Evolutionary conservation across 2,329 filamentous ascomycete genomes (phyloP).

Genomic region (Hypoxylon sp.): DNA sequence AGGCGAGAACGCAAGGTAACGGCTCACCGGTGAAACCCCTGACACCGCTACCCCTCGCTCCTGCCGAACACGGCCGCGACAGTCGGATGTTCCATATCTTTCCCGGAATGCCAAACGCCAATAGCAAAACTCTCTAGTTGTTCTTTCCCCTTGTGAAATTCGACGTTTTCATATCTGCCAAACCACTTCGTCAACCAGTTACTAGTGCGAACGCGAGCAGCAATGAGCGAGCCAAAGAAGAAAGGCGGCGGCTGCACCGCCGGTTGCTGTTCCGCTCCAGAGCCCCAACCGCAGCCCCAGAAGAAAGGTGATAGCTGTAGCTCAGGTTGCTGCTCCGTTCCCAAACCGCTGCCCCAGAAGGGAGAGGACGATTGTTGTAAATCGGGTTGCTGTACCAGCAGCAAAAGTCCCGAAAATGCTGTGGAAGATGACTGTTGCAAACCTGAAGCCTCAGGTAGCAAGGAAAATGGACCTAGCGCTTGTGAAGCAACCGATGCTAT

Average conservation of each 20-base stretch:
- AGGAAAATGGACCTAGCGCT: neutral
- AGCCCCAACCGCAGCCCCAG: neutral
- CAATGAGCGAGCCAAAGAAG: constrained; percentile 34
- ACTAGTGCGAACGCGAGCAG: neutral
- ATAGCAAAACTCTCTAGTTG: neutral
- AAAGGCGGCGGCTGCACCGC: constrained; percentile 24
- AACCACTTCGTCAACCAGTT: neutral
- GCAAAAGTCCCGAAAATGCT: neutral
- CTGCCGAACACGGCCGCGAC: constrained; percentile 19
- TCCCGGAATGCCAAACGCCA: neutral
- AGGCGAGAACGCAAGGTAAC: constrained; percentile 2
- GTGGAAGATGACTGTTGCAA: constrained; percentile 26
- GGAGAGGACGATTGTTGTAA: constrained; percentile 21
- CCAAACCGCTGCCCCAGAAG: constrained; percentile 11
- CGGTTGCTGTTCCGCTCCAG: constrained; percentile 24
- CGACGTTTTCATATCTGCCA: neutral
- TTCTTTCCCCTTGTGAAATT: neutral
- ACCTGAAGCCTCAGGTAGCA: neutral
- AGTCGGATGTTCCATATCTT: constrained; percentile 19
- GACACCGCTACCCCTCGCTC: constrained; percentile 28
- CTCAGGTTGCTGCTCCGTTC: constrained; percentile 22
- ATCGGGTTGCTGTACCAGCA: constrained; percentile 25
- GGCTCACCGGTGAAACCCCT: constrained; percentile 9
- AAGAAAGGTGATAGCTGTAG: neutral
- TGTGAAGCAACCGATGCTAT: neutral